Percentiles rank a stretch among this genome's conserved stretches.
These are phyloP conservation scores for Trichoderma reesei DNA, from an alignment of 495 filamentous ascomycete species.

Conservation along the genomic window DNA sequence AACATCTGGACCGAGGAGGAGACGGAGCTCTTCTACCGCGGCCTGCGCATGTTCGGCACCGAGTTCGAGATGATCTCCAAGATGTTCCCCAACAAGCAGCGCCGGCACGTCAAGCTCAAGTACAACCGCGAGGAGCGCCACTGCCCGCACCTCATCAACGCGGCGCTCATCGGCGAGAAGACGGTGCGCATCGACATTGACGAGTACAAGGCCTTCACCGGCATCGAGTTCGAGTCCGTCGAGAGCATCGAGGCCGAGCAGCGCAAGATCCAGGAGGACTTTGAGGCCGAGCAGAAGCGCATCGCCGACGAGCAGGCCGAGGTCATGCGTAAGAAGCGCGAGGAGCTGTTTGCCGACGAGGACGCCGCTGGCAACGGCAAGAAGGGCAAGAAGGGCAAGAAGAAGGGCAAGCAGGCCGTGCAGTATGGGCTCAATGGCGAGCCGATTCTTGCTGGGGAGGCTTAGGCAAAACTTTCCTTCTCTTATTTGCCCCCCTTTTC, in stretches of 20 bases:
- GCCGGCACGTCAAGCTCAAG: conserved; percentile 80
- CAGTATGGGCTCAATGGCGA: conserved; percentile 9
- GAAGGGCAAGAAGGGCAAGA: conserved; percentile 21
- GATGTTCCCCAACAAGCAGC: conserved; percentile 65
- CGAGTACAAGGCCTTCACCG: conserved; percentile 54
- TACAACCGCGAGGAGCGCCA: conserved; percentile 85
- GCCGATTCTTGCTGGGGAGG: conserved; percentile 5
- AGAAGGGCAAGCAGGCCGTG: conserved; percentile 19
- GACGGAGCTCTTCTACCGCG: conserved; percentile 78
- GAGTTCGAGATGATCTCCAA: conserved; percentile 83
- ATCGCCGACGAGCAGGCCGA: conserved; percentile 34
- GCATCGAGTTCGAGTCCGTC: conserved; percentile 42
- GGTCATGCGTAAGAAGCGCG: conserved; percentile 41
- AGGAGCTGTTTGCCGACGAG: conserved; percentile 38
- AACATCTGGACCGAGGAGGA: conserved; percentile 67
- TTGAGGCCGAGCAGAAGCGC: conserved; percentile 45
- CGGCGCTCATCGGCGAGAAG: conserved; percentile 51
- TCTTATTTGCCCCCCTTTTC: background rate
- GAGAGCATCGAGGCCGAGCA: conserved; percentile 65
- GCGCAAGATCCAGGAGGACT: conserved; percentile 52
- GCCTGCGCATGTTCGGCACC: conserved; percentile 78
- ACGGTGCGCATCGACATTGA: conserved; percentile 52
- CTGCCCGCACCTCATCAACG: conserved; percentile 58
- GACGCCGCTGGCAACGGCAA: conserved; percentile 29
- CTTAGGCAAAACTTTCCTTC: background rate